Base-by-base conservation (phyloP, 176 grass and related monocot species). In the Phyllostachys edulis region DNA sequence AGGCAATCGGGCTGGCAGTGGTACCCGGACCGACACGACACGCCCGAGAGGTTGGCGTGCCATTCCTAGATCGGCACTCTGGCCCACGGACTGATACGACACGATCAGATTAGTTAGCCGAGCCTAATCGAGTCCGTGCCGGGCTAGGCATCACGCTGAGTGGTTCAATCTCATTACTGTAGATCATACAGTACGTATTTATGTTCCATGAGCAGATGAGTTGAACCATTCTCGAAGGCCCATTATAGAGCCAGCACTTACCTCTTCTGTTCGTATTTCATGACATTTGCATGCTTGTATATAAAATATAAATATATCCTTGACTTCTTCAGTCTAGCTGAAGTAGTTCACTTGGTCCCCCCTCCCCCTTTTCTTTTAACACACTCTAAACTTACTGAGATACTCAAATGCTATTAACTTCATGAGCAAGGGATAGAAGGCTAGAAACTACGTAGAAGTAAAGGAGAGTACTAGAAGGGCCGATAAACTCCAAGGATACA, bases 261-360 rank as follows among this genome's bases (percentile, higher is more conserved):
- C 27, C 9, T 20, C 59, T 69, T 47, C 2, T 65, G 55, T 66
- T 60, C 40, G 76, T 73, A 50, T 67, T 15, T 26, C 55, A 68
- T 79, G 38, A 38, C 81, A 89, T 84, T 46, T 84, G 21, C 62
- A 47, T 39, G 45, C 3, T 78, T 85, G 42, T 38, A 29, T 46
- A n/a, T 38, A 18, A 18, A 60, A 24, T 6, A 21, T 41, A 34
- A 34, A 34, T 34, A 34, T 34, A 34, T 34, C 32, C 23, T 17
- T 32, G n/a, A 18, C 1, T 65, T 55, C 23, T 54, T 11, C 2
- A 45, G 21, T 70, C 4, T 47, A 71, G 20, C 39, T 46, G 12
- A 71, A 71, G 21, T 71, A 46, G 20, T 47, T 4, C 6, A 47
- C 69, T 24, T 69, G 5, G 4, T 51, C 6, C 3, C 11, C 2